phyloP scores from a whole-genome alignment of 108 stramenopile species.

The Nitzschia sp. region DNA sequence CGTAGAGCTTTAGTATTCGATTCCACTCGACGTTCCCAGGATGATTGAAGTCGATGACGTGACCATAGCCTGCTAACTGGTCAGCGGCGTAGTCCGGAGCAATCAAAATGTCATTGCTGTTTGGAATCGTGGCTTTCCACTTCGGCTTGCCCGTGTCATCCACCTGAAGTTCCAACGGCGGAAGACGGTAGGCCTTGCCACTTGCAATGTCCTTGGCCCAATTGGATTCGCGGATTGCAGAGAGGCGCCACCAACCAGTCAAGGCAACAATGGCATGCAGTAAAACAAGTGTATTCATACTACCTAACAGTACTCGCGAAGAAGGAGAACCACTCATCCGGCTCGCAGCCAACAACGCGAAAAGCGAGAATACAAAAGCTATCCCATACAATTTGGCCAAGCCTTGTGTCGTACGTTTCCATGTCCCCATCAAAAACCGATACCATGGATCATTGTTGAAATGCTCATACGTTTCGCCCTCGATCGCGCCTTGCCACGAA shows the following conservation, averaged over 20 bases:
- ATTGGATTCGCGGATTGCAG: conserved; percentile 23
- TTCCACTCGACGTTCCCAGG: conserved; percentile 52
- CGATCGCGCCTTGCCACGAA: conserved; percentile 33
- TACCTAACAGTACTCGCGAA: too few species aligned
- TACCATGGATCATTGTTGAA: conserved; percentile 21
- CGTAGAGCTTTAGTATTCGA: conserved; percentile 8
- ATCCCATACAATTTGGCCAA: too few species aligned
- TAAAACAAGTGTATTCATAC: too few species aligned
- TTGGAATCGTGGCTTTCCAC: conserved; percentile 28
- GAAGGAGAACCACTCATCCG: too few species aligned
- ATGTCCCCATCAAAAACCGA: conserved; percentile 25
- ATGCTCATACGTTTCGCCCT: conserved; percentile 3
- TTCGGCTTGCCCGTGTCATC: not conserved
- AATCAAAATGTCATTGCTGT: conserved; percentile 38
- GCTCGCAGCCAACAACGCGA: too few species aligned
- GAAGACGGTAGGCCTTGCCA: conserved; percentile 33
- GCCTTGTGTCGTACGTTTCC: conserved; percentile 15
- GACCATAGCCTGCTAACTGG: conserved; percentile 37
- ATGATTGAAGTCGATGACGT: conserved; percentile 44
- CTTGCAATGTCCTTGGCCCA: conserved; percentile 45
- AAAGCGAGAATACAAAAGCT: too few species aligned
- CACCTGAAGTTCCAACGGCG: not conserved
- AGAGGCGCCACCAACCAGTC: conserved; percentile 10
- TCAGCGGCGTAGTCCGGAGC: conserved; percentile 25
- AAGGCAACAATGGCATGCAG: conserved; percentile 24